Conservation (phyloP, 805 yeast species). For the Pichia californica region DNA sequence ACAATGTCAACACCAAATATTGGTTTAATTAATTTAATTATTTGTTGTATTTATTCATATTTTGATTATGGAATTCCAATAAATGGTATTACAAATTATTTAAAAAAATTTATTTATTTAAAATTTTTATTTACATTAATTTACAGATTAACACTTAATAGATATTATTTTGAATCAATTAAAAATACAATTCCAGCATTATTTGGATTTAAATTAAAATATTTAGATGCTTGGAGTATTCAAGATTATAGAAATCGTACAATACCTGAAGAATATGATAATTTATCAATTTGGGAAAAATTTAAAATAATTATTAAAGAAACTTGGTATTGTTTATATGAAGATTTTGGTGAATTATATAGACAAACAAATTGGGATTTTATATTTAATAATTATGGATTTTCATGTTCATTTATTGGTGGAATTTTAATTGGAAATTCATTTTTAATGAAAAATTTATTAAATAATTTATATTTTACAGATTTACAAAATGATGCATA, state of each 20-base stretch:
- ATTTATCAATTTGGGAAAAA: background rate
- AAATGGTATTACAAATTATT: background rate
- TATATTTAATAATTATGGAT: background rate
- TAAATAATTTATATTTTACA: background rate
- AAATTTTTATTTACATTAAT: background rate
- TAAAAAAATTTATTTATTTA: background rate
- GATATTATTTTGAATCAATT: conserved; percentile 4
- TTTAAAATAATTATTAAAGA: background rate
- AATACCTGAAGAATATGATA: background rate
- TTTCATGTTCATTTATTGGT: background rate
- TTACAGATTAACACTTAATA: conserved; percentile 2
- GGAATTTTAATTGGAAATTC: background rate
- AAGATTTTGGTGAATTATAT: conserved; percentile 1
- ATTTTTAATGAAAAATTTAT: background rate
- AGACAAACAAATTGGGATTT: background rate
- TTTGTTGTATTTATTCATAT: background rate
- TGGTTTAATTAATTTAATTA: background rate
- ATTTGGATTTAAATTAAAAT: conserved; percentile 1
- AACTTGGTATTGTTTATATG: background rate
- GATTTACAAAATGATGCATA: background rate
- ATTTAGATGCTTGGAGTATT: conserved; percentile 3
- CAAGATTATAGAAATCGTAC: conserved; percentile 3
- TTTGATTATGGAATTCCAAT: background rate
- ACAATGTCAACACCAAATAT: background rate
- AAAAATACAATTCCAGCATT: conserved; percentile 2